A percentile compares a stretch with the other conserved stretches of the same genome.
Evolutionary conservation across 345 rosid species (phyloP).

Genomic region (Hirschfeldia incana): DNA sequence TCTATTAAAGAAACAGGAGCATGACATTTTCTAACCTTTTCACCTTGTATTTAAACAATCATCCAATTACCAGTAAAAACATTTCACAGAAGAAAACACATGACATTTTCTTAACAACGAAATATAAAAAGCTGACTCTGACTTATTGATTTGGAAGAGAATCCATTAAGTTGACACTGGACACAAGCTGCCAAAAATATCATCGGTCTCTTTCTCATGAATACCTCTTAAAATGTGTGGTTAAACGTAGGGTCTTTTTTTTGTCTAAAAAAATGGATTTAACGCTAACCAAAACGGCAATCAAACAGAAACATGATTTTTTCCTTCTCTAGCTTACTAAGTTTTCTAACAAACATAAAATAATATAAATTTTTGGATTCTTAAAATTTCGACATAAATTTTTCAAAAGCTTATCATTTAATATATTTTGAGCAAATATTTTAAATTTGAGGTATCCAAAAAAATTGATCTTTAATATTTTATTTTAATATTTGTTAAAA

Average conservation of each 20-base stretch:
- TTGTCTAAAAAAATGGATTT: too few relatives aligned
- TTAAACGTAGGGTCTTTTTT: not conserved
- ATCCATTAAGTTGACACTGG: conserved; percentile 18
- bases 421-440: too few relatives aligned
- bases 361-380: too few relatives aligned
- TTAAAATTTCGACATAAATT: too few relatives aligned
- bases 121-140: conserved; percentile 23
- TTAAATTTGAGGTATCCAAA: too few relatives aligned
- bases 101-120: not conserved
- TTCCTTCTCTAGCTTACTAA: too few relatives aligned
- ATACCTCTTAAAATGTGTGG: not conserved
- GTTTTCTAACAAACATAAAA: too few relatives aligned
- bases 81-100: not conserved
- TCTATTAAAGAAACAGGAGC: not conserved
- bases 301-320: too few relatives aligned
- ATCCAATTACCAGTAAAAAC: not conserved
- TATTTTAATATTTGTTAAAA: too few relatives aligned
- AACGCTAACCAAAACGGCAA: too few relatives aligned
- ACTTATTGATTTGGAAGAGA: conserved; percentile 25
- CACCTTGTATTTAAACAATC: not conserved
- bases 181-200: conserved; percentile 8
- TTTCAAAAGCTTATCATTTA: too few relatives aligned
- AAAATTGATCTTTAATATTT: too few relatives aligned
- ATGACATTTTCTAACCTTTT: not conserved
- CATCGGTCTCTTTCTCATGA: not conserved